A percentile compares a stretch with the other conserved stretches of the same genome.
These are phyloP conservation scores for Ustilago loliicola DNA, from an alignment of 1,284 basidiomycete species.

Conservation along the genomic window DNA sequence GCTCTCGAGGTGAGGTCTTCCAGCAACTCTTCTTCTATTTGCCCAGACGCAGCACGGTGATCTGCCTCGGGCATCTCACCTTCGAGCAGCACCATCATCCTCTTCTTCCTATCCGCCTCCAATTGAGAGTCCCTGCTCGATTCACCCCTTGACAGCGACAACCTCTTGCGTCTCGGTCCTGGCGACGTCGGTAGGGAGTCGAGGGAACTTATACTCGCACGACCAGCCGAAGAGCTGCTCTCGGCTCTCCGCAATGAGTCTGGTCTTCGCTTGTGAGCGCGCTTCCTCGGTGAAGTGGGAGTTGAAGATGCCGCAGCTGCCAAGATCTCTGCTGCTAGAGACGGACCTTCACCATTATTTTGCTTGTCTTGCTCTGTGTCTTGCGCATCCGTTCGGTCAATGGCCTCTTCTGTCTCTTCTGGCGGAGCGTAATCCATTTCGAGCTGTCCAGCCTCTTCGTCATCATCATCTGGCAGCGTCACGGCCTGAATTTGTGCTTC, in stretches of 20 bases:
- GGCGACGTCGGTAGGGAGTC: slow-evolving; percentile 39
- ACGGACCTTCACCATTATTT: slow-evolving; percentile 11
- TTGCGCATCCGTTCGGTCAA: neutral
- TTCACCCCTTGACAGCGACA: slow-evolving; percentile 24
- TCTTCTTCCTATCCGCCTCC: slow-evolving; percentile 30
- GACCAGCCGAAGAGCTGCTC: slow-evolving; percentile 36
- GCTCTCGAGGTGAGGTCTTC: neutral
- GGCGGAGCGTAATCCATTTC: slow-evolving; percentile 48
- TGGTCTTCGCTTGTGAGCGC: slow-evolving; percentile 21
- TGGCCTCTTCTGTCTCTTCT: neutral
- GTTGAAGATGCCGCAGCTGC: slow-evolving; percentile 31
- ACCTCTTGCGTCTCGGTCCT: slow-evolving; percentile 29
- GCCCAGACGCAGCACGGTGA: neutral
- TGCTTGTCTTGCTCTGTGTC: neutral
- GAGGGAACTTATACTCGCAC: slow-evolving; percentile 23
- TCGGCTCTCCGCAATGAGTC: slow-evolving; percentile 26
- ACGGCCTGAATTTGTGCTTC: slow-evolving; percentile 8
- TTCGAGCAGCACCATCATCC: slow-evolving; percentile 61
- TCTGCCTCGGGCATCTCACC: slow-evolving; percentile 60
- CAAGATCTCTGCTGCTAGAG: slow-evolving; percentile 37
- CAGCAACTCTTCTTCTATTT: neutral
- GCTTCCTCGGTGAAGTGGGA: slow-evolving; percentile 23
- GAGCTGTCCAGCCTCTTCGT: slow-evolving; percentile 48
- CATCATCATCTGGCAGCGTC: slow-evolving; percentile 38
- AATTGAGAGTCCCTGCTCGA: slow-evolving; percentile 23